Percentiles rank a stretch among this genome's conserved stretches.
Conservation (phyloP, 176 grass and related monocot species). For the Ampelocalamus luodianensis region DNA sequence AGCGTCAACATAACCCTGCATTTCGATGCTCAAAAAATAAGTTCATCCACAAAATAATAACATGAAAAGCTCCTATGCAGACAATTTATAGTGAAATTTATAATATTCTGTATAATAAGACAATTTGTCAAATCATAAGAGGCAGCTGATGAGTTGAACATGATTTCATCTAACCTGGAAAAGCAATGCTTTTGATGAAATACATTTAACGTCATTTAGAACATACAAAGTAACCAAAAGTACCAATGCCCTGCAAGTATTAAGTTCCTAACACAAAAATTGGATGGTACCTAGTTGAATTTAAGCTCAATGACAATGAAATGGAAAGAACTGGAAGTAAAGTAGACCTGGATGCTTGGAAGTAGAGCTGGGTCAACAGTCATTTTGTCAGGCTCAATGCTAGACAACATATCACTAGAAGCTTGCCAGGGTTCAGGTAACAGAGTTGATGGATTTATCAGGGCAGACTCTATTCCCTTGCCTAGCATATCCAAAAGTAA, state of each 20-base stretch:
- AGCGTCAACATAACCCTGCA: slow-evolving; percentile 95
- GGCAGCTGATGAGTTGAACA: slow-evolving; percentile 6
- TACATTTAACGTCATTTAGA: background rate
- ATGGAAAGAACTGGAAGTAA: slow-evolving; percentile 28
- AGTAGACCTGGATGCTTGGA: slow-evolving; percentile 77
- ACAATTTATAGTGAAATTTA: slow-evolving; percentile 19
- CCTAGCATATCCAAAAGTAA: slow-evolving; percentile 97
- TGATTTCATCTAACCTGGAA: slow-evolving; percentile 25
- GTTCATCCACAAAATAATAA: slow-evolving; percentile 22
- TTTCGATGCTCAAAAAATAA: slow-evolving; percentile 46
- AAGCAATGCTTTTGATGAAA: slow-evolving; percentile 28
- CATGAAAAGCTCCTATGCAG: slow-evolving; percentile 18
- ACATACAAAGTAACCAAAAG: slow-evolving; percentile 5
- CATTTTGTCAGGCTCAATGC: slow-evolving; percentile 97
- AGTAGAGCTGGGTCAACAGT: slow-evolving; percentile 80
- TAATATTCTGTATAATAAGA: background rate
- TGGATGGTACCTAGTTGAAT: background rate
- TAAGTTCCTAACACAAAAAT: slow-evolving; percentile 1
- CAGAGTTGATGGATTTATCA: slow-evolving; percentile 94
- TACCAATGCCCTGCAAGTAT: background rate
- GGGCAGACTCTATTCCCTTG: slow-evolving; percentile 91
- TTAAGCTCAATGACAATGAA: slow-evolving; percentile 32
- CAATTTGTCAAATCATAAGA: slow-evolving; percentile 21
- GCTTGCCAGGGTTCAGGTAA: slow-evolving; percentile 93
- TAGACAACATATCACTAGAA: slow-evolving; percentile 76